These are phyloP conservation scores for Xylariaceae sp. DNA, from an alignment of 2,329 filamentous ascomycete genomes.

Conservation along the genomic window DNA sequence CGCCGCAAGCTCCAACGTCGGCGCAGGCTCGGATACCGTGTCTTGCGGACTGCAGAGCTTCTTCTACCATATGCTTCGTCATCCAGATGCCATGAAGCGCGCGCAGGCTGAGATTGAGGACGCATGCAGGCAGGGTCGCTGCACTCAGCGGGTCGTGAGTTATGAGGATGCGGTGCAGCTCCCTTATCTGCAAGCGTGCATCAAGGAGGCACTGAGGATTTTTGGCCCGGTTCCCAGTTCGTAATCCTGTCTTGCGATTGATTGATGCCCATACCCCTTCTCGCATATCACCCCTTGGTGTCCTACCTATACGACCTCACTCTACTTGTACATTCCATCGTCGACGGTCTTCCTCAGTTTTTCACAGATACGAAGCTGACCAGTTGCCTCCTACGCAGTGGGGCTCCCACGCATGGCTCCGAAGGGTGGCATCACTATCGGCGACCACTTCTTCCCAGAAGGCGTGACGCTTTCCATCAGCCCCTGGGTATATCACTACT, in stretches of 20 bases:
- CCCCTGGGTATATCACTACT: slow-evolving; percentile 4
- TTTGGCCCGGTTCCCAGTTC: slow-evolving; percentile 9
- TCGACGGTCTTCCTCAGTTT: too few species aligned
- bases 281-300: too few species aligned
- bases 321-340: too few species aligned
- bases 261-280: too few species aligned
- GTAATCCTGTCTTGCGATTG: too few species aligned
- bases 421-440: slow-evolving; percentile 14
- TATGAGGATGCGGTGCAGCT: slow-evolving; percentile 15
- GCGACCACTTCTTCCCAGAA: slow-evolving; percentile 15
- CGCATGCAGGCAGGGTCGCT: slow-evolving; percentile 3
- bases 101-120: slow-evolving; percentile 10
- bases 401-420: slow-evolving; percentile 7
- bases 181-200: slow-evolving; percentile 23
- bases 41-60: slow-evolving; percentile 7
- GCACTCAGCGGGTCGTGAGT: slow-evolving; percentile 6
- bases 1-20: too few species aligned
- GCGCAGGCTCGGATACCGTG: slow-evolving; percentile 10
- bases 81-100: slow-evolving; percentile 5
- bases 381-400: too few species aligned
- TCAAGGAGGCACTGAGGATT: slow-evolving; percentile 24
- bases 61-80: slow-evolving; percentile 10
- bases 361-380: too few species aligned
- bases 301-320: too few species aligned
- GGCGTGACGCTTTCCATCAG: slow-evolving; percentile 11